phyloP scores from a whole-genome alignment of 1,139 yeast species.

The Schwanniomyces etchellsii region DNA sequence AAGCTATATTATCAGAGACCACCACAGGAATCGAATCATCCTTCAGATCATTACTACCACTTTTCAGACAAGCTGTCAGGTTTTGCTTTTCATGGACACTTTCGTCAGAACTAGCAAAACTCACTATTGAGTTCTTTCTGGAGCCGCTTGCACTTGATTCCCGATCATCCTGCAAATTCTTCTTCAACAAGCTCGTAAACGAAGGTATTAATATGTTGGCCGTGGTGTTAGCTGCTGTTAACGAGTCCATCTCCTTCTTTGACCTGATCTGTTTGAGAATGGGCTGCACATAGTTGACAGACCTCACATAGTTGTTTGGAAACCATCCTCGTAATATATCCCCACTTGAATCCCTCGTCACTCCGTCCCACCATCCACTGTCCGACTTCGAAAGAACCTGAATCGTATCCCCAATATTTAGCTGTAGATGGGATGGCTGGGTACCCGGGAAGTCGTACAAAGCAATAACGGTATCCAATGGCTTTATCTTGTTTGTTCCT shows the following conservation, averaged over 20 bases:
- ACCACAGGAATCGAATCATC: background rate
- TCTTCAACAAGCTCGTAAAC: constrained; percentile 35
- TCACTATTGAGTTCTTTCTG: constrained; percentile 42
- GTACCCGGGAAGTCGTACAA: constrained; percentile 47
- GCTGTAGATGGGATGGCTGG: constrained; percentile 40
- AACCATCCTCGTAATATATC: constrained; percentile 66
- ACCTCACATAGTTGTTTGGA: constrained; percentile 54
- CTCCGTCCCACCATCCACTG: constrained; percentile 79
- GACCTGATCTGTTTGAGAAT: constrained; percentile 34
- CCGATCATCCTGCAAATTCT: constrained; percentile 28
- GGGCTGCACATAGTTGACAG: constrained; percentile 44
- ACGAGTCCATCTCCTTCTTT: constrained; percentile 38
- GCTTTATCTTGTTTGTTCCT: constrained; percentile 26
- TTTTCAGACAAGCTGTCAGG: constrained; percentile 7
- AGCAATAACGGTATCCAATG: constrained; percentile 47
- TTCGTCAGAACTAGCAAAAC: constrained; percentile 41
- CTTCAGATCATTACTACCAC: no score
- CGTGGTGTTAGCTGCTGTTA: constrained; percentile 47
- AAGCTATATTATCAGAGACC: background rate
- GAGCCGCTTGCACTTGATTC: constrained; percentile 27
- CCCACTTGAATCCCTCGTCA: constrained; percentile 35
- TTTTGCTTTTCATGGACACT: constrained; percentile 9
- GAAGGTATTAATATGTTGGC: constrained; percentile 46
- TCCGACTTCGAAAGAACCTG: constrained; percentile 48
- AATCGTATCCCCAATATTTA: constrained; percentile 46